phyloP scores from a whole-genome alignment of 1,139 yeast species.

The Lodderomyces metapsilosis region DNA sequence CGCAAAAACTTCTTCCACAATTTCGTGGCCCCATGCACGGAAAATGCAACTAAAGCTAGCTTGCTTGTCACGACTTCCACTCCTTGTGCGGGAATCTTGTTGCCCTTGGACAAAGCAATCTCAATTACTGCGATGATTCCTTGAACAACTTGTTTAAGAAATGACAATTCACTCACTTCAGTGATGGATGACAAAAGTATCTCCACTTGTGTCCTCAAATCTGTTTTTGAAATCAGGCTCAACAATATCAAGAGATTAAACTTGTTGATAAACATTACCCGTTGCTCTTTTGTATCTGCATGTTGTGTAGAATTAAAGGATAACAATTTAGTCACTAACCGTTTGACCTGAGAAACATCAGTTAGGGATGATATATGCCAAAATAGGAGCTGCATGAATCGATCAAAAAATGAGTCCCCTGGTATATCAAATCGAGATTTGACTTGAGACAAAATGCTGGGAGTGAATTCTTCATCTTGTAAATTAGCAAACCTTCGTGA shows the following conservation, averaged over 20 bases:
- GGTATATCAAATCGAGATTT: constrained; percentile 34
- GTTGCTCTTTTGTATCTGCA: constrained; percentile 23
- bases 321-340: constrained; percentile 36
- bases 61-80: constrained; percentile 12
- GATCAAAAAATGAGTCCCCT: constrained; percentile 33
- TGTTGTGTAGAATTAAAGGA: constrained; percentile 39
- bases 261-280: constrained; percentile 36
- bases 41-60: constrained; percentile 2
- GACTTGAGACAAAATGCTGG: constrained; percentile 26
- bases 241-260: constrained; percentile 37
- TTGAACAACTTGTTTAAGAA: constrained; percentile 17
- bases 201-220: constrained; percentile 29
- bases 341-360: constrained; percentile 26
- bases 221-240: constrained; percentile 34
- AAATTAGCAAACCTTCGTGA: constrained; percentile 38
- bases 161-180: constrained; percentile 24
- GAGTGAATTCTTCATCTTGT: constrained; percentile 29
- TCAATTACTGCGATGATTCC: not conserved
- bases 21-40: constrained; percentile 19
- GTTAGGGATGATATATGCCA: constrained; percentile 32
- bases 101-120: not conserved
- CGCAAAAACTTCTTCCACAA: constrained; percentile 15
- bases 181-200: constrained; percentile 26
- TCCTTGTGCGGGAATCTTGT: constrained; percentile 22
- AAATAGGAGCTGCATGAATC: constrained; percentile 37